Base-by-base conservation (phyloP, 1,284 basidiomycete genomes). In the Ganoderma meredithae region DNA sequence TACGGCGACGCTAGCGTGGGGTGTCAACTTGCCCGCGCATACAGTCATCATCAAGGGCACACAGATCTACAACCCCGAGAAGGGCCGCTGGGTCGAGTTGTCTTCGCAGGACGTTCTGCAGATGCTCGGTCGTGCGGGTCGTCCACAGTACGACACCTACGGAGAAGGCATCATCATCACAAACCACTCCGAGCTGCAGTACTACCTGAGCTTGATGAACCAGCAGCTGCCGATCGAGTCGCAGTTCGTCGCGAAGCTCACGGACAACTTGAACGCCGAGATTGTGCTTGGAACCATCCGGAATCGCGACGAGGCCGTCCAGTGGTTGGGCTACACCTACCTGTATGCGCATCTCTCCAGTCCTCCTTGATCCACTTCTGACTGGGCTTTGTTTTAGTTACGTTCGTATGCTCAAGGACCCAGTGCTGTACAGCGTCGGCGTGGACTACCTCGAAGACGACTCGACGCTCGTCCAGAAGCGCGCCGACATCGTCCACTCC, bases 21-120 rank as follows among this genome's bases (percentile, higher is more conserved):
- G 98, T 86, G 97, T 99, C 81, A 99, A 99, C 79, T 83, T 99
- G 1, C 98, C 98, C 1, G 97, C 97, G 0, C 98, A 99, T 76
- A 95, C 96, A 3, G 97, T 99, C 80, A 97, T 99, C 83, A 99
- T 99, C 86, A 99, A 99, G 80, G 98, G 98, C 43, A 99, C 98
- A 0, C 97, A 99, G 81, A 97, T 99, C 71, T 99, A 99, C 84
- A 98, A 98, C 79, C 98, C 98, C 0, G 97, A 98, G 81, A 98
- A 99, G 82, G 98, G 98, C 27, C 91, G 95, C 9, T 99, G 97
- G 98, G 92, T 94, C 9, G 98, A 99, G 80, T 82, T 99, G 13
- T 98, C 96, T 0, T 93, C 95, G 0, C 97, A 99, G 80, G 98
- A 99, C 76, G 96, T 99, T 8, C 84, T 99, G 6, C 98, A 99